These are phyloP conservation scores for Croton setiger DNA, from an alignment of 441 rosid species.

Conservation along the genomic window DNA sequence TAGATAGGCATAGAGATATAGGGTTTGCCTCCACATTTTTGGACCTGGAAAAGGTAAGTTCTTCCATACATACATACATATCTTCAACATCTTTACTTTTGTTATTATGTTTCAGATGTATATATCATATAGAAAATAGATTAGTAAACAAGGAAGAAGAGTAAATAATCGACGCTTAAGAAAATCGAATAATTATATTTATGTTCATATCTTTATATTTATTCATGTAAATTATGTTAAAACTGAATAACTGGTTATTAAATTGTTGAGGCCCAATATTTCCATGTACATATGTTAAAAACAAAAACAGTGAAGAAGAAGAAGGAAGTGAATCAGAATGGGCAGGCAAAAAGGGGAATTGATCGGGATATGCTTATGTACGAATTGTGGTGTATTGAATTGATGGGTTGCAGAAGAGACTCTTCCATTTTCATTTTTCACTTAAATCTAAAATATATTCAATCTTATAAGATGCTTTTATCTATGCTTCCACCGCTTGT, in stretches of 20 bases:
- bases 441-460: not conserved
- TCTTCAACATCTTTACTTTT: not conserved
- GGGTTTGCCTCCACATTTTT: conserved; percentile 7
- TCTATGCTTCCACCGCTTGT: not conserved
- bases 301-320: too few species aligned
- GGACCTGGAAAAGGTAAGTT: conserved; percentile 2
- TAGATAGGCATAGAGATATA: not conserved
- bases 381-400: not conserved
- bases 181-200: too few species aligned
- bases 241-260: too few species aligned
- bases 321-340: not conserved
- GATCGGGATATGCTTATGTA: conserved; percentile 15
- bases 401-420: not conserved
- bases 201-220: too few species aligned
- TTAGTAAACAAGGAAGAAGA: too few species aligned
- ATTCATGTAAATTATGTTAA: too few species aligned
- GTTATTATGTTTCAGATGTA: too few species aligned
- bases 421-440: not conserved
- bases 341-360: conserved; percentile 1
- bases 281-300: too few species aligned
- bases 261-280: too few species aligned
- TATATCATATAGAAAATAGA: too few species aligned
- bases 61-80: not conserved
- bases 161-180: too few species aligned
- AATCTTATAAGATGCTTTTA: too few species aligned